phyloP scores from a whole-genome alignment of 2,329 filamentous ascomycete genomes.

The Calonectria honghensis region DNA sequence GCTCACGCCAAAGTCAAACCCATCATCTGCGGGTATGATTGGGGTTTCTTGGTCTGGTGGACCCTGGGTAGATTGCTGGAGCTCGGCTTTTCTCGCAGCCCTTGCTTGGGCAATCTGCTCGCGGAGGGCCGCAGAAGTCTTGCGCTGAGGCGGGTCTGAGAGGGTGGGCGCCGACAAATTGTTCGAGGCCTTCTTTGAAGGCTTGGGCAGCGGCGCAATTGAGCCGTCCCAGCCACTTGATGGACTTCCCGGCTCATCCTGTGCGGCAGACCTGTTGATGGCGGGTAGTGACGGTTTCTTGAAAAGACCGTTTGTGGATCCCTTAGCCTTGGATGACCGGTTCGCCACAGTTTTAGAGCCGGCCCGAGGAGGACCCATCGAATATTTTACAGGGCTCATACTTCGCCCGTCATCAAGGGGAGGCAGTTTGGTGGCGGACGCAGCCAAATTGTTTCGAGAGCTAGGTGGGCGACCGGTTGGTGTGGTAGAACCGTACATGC shows the following conservation, averaged over 20 bases:
- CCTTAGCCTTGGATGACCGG: constrained; percentile 69
- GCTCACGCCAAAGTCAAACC: constrained; percentile 70
- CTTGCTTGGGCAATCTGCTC: constrained; percentile 96
- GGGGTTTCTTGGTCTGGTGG: constrained; percentile 53
- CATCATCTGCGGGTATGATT: constrained; percentile 67
- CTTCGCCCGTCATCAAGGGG: constrained; percentile 54
- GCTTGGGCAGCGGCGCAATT: constrained; percentile 50
- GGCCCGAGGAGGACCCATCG: constrained; percentile 59
- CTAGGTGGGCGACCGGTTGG: constrained; percentile 52
- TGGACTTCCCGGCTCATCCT: constrained; percentile 46
- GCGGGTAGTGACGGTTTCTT: constrained; percentile 72
- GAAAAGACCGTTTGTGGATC: constrained; percentile 72
- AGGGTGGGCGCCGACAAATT: constrained; percentile 45
- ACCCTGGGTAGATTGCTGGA: constrained; percentile 57
- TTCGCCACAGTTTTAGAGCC: constrained; percentile 69
- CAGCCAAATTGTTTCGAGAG: constrained; percentile 50
- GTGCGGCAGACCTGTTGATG: constrained; percentile 55
- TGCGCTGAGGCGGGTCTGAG: constrained; percentile 62
- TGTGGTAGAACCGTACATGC: constrained; percentile 46
- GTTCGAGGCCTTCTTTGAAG: constrained; percentile 25
- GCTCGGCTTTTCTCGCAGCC: constrained; percentile 80
- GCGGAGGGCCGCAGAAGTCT: constrained; percentile 86
- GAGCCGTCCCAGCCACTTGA: constrained; percentile 57
- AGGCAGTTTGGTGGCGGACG: constrained; percentile 53
- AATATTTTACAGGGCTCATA: constrained; percentile 64